Percentiles rank a stretch among this genome's conserved stretches.
Evolutionary conservation across 2,329 filamentous ascomycete species (phyloP).

Genomic region (Colletotrichum liriopes): DNA sequence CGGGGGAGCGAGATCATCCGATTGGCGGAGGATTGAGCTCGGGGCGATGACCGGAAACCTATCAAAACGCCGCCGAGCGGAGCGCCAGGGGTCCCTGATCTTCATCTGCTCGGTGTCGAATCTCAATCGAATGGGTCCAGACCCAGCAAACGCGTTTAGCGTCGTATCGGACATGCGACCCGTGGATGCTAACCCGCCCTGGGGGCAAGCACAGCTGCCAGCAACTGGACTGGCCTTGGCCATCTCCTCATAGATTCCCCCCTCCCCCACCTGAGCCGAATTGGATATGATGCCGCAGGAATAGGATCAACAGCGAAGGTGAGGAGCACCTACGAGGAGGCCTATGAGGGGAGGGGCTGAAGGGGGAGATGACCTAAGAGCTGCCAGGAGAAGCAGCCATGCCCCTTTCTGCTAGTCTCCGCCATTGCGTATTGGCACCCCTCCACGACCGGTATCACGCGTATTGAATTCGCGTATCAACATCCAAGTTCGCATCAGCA

Average conservation of each 20-base stretch:
- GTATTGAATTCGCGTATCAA: slow-evolving; percentile 18
- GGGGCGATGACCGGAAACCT: background rate
- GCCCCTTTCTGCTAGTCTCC: slow-evolving; percentile 29
- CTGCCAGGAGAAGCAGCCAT: background rate
- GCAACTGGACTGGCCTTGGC: background rate
- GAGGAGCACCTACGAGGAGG: background rate
- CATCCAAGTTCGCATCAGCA: background rate
- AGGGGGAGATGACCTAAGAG: background rate
- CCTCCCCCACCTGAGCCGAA: background rate
- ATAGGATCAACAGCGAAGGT: background rate
- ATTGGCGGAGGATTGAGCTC: background rate
- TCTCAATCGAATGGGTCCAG: slow-evolving; percentile 38
- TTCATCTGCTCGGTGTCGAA: slow-evolving; percentile 14
- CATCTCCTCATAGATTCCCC: background rate
- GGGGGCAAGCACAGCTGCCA: background rate
- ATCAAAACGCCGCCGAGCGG: background rate
- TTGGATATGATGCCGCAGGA: slow-evolving; percentile 6
- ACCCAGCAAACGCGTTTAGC: slow-evolving; percentile 14
- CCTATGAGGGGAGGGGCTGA: background rate
- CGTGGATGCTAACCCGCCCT: background rate
- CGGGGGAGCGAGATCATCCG: background rate
- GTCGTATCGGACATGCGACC: slow-evolving; percentile 3
- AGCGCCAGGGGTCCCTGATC: slow-evolving; percentile 8
- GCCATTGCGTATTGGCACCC: slow-evolving; percentile 22
- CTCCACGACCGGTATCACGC: slow-evolving; percentile 1